These are phyloP conservation scores for Solanum virginianum DNA, from an alignment of 257 asterid genomes.

Conservation along the genomic window DNA sequence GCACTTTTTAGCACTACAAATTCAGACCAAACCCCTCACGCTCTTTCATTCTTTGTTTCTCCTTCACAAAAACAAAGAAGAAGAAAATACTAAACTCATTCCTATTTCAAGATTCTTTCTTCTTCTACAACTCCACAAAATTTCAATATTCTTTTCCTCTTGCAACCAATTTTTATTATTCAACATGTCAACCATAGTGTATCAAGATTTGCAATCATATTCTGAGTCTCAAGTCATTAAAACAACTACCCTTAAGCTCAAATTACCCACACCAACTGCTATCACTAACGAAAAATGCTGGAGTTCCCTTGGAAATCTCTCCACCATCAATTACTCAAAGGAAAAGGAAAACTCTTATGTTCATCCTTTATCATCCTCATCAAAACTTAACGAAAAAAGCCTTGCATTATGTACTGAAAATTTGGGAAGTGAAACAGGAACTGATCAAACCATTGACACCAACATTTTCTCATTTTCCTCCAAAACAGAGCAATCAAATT, in stretches of 20 bases:
- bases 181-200: constrained; percentile 46
- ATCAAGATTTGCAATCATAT: constrained; percentile 27
- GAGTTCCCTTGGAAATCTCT: constrained; percentile 26
- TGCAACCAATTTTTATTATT: not conserved
- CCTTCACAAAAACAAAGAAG: not conserved
- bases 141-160: not conserved
- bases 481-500: not conserved
- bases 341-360: constrained; percentile 10
- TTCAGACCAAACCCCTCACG: constrained; percentile 36
- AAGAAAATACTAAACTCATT: not conserved
- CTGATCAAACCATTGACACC: constrained; percentile 28
- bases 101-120: not conserved
- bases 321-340: not conserved
- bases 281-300: constrained; percentile 3
- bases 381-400: constrained; percentile 38
- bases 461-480: constrained; percentile 25
- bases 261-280: constrained; percentile 11
- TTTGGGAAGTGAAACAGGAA: constrained; percentile 70
- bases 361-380: constrained; percentile 24
- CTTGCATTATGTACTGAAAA: constrained; percentile 72
- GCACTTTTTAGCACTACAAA: constrained; percentile 53
- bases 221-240: constrained; percentile 28
- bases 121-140: not conserved
- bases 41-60: not conserved
- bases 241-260: constrained; percentile 42